Evolutionary conservation across 768 basidiomycete species (phyloP), one percentile per base, ranked within the genome.

Genomic region (Trametes cinnabarina): DNA sequence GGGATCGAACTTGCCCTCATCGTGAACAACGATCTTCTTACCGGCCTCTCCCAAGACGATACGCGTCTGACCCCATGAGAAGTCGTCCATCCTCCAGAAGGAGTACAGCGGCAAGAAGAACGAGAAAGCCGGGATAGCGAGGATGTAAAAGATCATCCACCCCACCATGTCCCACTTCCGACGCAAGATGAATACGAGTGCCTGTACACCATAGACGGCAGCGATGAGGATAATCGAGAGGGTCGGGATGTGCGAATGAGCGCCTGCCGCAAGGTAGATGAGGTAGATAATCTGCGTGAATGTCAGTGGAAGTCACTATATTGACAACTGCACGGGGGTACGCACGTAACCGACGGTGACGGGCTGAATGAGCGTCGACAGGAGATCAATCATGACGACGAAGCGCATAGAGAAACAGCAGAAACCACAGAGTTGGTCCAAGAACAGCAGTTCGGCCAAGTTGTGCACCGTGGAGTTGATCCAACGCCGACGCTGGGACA

Each of bases 331-430:
- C 4, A 32, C 15, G n/a, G 14, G n/a, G n/a, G 4, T 2, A 83
- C 93, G 69, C 68, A 95, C 93, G 66, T 96, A 97, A 19, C 86
- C 91, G 19, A 94, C 89, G 1, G 88, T 92, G 64, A 94, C 89
- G 1, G 92, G 91, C 57, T 89, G 88, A 25, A 86, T 88, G 52
- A 94, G 69, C 2, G 92, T 94, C 12, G 92, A 94, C 34, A 99
- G 70, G 51, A 98, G 76, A 75, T 98, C 97, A 66, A 99, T 90
- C 84, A 99, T 92, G 66, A 98, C 96, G 35, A 98, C 79, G 71
- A 98, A 98, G 12, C 96, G 86, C 97, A 99, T 98, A 0, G 94
- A 97, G 82, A 98, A 98, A 77, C 93, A 96, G 70, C 96, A 98
- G 84, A 98, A 97, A 62, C 93, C 93, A 67, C 94, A 95, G 22